Conservation (phyloP, 1,284 basidiomycete genomes). For the Austroboletus niveus region DNA sequence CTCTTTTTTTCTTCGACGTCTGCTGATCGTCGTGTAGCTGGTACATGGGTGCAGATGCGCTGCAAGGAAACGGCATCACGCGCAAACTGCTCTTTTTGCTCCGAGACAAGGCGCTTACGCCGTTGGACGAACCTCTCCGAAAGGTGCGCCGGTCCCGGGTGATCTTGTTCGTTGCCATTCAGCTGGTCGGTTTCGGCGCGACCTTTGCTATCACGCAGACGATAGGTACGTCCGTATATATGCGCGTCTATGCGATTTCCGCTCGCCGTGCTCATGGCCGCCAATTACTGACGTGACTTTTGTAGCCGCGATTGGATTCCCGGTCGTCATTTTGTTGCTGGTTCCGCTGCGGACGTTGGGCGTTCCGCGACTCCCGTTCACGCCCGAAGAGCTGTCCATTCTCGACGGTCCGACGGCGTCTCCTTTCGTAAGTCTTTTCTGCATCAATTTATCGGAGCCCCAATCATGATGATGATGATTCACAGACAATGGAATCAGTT, state of each 20-base stretch:
- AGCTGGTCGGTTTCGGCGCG: conserved; percentile 84
- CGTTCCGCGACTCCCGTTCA: conserved; percentile 80
- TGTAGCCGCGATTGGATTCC: conserved; percentile 83
- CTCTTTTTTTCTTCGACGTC: conserved; percentile 2
- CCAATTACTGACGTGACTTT: neutral
- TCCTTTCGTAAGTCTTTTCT: conserved; percentile 60
- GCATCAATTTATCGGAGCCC: neutral
- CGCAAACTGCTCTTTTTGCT: conserved; percentile 82
- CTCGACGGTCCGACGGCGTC: conserved; percentile 89
- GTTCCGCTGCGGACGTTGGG: conserved; percentile 79
- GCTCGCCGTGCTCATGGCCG: neutral
- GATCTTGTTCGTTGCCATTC: conserved; percentile 74
- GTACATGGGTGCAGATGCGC: conserved; percentile 88
- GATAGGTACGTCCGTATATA: conserved; percentile 51
- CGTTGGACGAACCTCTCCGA: conserved; percentile 66
- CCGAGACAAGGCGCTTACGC: conserved; percentile 66
- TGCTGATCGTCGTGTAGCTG: conserved; percentile 47
- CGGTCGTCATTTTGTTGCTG: conserved; percentile 84
- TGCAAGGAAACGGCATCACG: conserved; percentile 84
- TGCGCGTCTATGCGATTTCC: neutral
- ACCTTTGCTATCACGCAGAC: conserved; percentile 94
- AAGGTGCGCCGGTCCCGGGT: conserved; percentile 76
- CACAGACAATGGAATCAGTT: conserved; percentile 57
- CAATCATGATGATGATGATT: neutral
- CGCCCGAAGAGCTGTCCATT: conserved; percentile 75